These are phyloP conservation scores for Acacia crassicarpa DNA, from an alignment of 306 rosid genomes.

Conservation along the genomic window DNA sequence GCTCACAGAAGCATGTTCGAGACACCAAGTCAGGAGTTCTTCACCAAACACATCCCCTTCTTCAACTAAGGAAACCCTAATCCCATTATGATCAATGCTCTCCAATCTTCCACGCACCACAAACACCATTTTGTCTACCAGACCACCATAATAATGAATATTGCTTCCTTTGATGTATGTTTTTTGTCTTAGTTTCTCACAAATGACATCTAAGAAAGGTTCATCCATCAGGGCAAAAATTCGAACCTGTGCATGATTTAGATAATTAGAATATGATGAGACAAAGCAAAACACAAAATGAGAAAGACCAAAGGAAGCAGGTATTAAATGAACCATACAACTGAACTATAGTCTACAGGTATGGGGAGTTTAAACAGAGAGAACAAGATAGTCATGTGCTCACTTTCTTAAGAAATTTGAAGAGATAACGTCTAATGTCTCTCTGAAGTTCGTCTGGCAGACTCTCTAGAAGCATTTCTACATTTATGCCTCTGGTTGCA, in stretches of 20 bases:
- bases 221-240: conserved; percentile 79
- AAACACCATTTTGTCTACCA: conserved; percentile 82
- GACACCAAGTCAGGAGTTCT: conserved; percentile 88
- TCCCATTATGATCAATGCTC: conserved; percentile 71
- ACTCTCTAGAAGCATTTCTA: conserved; percentile 70
- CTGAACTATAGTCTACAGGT: background rate
- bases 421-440: conserved; percentile 80
- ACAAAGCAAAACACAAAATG: background rate
- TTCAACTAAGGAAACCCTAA: conserved; percentile 52
- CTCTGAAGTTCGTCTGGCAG: conserved; percentile 84
- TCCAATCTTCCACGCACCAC: conserved; percentile 80
- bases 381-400: conserved; percentile 27
- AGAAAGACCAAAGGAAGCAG: background rate
- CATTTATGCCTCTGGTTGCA: conserved; percentile 92
- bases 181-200: conserved; percentile 73
- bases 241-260: conserved; percentile 56
- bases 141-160: conserved; percentile 53
- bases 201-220: conserved; percentile 70
- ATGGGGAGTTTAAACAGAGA: background rate
- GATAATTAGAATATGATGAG: background rate
- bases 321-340: background rate
- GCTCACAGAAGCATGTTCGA: conserved; percentile 71
- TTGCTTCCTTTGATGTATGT: conserved; percentile 81
- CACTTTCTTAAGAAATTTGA: conserved; percentile 58
- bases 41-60: conserved; percentile 91